Conservation (phyloP, 2,329 filamentous ascomycete genomes). For the Anisogramma anomala region DNA sequence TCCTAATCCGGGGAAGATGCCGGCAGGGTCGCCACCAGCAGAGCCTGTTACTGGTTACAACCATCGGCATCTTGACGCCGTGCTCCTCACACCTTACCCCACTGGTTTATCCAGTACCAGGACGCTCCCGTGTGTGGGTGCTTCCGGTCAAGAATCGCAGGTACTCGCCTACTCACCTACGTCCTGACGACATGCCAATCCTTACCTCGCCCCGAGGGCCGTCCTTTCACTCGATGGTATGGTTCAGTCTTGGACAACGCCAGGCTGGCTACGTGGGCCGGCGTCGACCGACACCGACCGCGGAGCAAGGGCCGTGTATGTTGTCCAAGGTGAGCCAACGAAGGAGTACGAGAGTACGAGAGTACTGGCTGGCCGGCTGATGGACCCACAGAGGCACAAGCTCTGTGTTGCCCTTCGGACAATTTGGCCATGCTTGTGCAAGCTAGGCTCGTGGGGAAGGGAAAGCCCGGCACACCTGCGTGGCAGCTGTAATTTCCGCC, state of each 20-base stretch:
- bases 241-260: not conserved
- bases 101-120: slow-evolving; percentile 6
- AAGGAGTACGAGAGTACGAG: not conserved
- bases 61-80: slow-evolving; percentile 2
- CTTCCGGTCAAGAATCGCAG: not conserved
- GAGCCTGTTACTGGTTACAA: slow-evolving; percentile 1
- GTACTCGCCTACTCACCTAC: not conserved
- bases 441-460: slow-evolving; percentile 27
- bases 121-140: not conserved
- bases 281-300: not conserved
- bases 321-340: not conserved
- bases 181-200: not conserved
- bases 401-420: slow-evolving; percentile 27
- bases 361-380: slow-evolving; percentile 8
- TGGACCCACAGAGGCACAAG: slow-evolving; percentile 16
- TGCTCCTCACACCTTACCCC: slow-evolving; percentile 6
- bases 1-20: not conserved
- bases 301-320: not conserved
- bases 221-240: not conserved
- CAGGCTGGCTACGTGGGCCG: not conserved
- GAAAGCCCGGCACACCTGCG: slow-evolving; percentile 24
- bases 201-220: not conserved
- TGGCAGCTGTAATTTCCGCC: slow-evolving; percentile 29
- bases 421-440: slow-evolving; percentile 30
- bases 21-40: slow-evolving; percentile 1